Evolutionary conservation across 192 early-diverging fungal genomes (phyloP).

Genomic region (Phycomyces nitens): DNA sequence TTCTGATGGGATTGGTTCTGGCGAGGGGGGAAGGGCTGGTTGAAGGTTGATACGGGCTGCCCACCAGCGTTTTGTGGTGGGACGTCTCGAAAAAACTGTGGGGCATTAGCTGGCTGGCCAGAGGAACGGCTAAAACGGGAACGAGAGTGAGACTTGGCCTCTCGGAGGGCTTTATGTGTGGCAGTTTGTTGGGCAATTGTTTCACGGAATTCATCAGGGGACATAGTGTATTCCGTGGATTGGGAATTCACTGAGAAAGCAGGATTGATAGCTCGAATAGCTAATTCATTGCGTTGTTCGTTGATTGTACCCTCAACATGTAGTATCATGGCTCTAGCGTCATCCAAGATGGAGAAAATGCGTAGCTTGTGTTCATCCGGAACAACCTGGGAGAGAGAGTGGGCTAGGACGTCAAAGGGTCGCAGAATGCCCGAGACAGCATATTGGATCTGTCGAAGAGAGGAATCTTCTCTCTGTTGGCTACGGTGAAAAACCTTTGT

Average conservation of each 20-base stretch:
- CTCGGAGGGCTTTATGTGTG: no score
- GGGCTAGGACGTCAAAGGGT: slow-evolving; percentile 1
- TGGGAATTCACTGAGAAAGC: background rate
- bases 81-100: no score
- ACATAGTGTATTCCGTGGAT: background rate
- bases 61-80: no score
- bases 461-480: background rate
- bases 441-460: background rate
- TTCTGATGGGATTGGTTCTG: no score
- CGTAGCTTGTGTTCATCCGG: background rate
- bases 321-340: no score
- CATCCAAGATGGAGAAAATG: background rate
- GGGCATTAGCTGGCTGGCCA: no score
- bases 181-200: no score
- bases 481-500: background rate
- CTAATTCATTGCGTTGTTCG: background rate
- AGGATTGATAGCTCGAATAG: background rate
- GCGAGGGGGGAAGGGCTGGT: no score
- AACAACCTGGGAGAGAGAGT: background rate
- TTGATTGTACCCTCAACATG: background rate
- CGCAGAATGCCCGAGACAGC: background rate
- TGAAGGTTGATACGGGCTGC: no score
- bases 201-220: no score
- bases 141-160: no score
- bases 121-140: no score